A percentile compares a stretch with the other conserved stretches of the same genome.
Conservation (phyloP, 2,329 filamentous ascomycete species). For the Ascochyta koolunga region DNA sequence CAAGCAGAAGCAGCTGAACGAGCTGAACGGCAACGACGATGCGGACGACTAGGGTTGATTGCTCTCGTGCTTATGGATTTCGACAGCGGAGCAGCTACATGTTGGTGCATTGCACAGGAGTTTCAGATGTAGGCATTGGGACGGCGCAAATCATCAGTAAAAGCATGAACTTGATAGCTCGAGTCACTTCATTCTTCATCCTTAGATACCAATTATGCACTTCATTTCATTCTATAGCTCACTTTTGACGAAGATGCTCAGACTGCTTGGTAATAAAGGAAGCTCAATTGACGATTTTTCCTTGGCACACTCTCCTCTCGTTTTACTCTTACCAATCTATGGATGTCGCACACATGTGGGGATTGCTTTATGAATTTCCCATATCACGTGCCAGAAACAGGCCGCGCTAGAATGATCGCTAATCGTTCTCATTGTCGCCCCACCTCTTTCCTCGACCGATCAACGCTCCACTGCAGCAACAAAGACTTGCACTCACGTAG, state of each 20-base stretch:
- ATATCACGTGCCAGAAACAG: no score
- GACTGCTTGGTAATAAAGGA: no score
- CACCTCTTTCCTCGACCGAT: not conserved
- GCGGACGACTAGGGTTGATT: conserved; percentile 4
- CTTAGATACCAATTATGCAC: conserved; percentile 10
- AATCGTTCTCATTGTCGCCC: conserved; percentile 1
- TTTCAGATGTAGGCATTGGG: conserved; percentile 7
- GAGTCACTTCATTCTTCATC: not conserved
- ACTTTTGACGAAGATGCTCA: no score
- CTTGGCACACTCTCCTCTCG: no score
- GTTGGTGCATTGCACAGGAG: conserved; percentile 10
- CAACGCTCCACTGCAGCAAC: conserved; percentile 5
- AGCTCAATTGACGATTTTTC: no score
- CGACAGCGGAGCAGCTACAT: not conserved
- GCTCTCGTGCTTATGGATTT: not conserved
- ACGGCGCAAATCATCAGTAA: not conserved
- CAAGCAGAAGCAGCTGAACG: conserved; percentile 56
- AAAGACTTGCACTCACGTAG: conserved; percentile 14
- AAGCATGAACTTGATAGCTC: not conserved
- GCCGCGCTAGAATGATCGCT: not conserved
- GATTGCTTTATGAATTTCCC: no score
- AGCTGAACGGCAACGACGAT: conserved; percentile 34
- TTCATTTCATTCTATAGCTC: not conserved
- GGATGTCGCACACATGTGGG: no score
- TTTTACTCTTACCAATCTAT: no score